phyloP scores from a whole-genome alignment of 108 stramenopile species.

The Fistulifera pelliculosa region DNA sequence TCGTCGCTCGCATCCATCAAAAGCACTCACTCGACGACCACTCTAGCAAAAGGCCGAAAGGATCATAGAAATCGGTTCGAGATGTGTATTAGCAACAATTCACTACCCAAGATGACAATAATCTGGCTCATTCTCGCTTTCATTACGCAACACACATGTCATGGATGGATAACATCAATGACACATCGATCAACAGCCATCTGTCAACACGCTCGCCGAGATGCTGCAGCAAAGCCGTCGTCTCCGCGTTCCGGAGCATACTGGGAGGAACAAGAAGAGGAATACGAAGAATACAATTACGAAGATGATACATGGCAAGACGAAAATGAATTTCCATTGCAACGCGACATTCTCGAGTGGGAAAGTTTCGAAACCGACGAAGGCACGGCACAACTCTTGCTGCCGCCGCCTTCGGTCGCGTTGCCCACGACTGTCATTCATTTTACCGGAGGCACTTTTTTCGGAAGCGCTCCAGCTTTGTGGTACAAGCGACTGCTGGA shows the following conservation, averaged over 20 bases:
- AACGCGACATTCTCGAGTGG: conserved; percentile 27
- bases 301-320: conserved; percentile 9
- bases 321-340: conserved; percentile 3
- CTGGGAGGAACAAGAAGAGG: neutral
- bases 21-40: too few relatives aligned
- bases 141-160: too few relatives aligned
- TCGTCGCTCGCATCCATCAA: too few relatives aligned
- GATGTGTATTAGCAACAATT: too few relatives aligned
- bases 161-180: too few relatives aligned
- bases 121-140: too few relatives aligned
- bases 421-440: conserved; percentile 58
- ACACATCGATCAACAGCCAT: too few relatives aligned
- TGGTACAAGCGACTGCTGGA: conserved; percentile 64
- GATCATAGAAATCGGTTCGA: too few relatives aligned
- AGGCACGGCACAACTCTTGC: conserved; percentile 40
- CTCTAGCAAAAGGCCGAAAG: too few relatives aligned
- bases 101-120: too few relatives aligned
- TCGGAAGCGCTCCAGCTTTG: conserved; percentile 57
- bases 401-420: conserved; percentile 45
- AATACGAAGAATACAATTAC: conserved; percentile 6
- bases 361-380: conserved; percentile 17
- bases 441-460: conserved; percentile 77
- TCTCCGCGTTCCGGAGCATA: neutral
- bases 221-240: neutral
- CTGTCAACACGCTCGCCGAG: neutral